Percentiles rank a stretch among this genome's conserved stretches.
Evolutionary conservation across 805 yeast genomes (phyloP).

Genomic region (Suhomyces pyralidae): DNA sequence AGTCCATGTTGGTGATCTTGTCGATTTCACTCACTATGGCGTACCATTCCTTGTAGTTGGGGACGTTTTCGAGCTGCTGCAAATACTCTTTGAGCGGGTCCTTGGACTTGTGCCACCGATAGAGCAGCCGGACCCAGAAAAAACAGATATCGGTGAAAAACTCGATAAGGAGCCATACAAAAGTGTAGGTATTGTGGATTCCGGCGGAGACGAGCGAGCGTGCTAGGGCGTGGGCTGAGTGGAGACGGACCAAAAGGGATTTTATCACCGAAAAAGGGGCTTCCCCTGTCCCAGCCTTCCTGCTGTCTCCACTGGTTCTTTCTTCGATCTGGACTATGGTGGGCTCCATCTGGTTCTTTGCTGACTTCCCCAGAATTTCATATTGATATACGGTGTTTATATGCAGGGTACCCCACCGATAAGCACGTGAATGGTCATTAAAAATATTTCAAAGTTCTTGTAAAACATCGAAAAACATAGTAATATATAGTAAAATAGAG

Average conservation of each 20-base stretch:
- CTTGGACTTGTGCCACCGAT: conserved; percentile 33
- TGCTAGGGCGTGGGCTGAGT: background rate
- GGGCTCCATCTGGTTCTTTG: no score
- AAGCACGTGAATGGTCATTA: no score
- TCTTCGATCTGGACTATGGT: no score
- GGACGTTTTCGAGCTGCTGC: conserved; percentile 48
- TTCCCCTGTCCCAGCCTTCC: background rate
- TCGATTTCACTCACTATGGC: conserved; percentile 48
- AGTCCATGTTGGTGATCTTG: conserved; percentile 43
- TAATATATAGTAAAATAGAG: no score
- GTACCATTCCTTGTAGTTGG: conserved; percentile 71
- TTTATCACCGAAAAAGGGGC: background rate
- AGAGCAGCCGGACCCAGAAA: conserved; percentile 45
- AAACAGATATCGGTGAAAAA: conserved; percentile 43
- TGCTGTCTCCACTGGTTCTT: no score
- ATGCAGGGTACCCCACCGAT: no score
- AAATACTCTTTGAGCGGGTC: conserved; percentile 48
- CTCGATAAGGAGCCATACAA: conserved; percentile 42
- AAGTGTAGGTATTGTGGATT: conserved; percentile 35
- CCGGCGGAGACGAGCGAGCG: background rate
- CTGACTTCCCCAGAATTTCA: no score
- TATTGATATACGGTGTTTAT: no score
- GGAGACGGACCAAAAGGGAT: background rate
- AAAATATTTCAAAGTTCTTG: no score
- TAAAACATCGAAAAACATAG: no score